Percentiles rank a stretch among this genome's conserved stretches.
These are phyloP conservation scores for Mycena maculata DNA, from an alignment of 768 basidiomycete species.

Conservation along the genomic window DNA sequence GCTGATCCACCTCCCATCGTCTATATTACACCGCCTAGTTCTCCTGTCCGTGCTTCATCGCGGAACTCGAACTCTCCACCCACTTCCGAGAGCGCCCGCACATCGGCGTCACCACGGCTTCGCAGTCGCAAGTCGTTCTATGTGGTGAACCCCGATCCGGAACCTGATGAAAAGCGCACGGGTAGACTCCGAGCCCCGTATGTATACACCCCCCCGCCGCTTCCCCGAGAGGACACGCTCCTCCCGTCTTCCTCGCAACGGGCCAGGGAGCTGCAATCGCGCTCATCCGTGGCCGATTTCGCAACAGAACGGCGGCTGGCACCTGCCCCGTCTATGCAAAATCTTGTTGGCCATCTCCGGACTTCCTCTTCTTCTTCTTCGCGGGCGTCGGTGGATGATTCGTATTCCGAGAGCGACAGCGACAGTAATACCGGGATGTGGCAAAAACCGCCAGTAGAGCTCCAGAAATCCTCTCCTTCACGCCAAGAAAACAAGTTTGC, in stretches of 20 bases:
- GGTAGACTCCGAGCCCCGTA: constrained; percentile 9
- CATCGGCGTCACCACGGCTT: constrained; percentile 21
- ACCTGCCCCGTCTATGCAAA: constrained; percentile 24
- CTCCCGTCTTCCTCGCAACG: constrained; percentile 8
- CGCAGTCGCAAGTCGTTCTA: constrained; percentile 42
- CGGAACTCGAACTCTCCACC: constrained; percentile 33
- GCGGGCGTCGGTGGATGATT: constrained; percentile 7
- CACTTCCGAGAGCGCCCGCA: constrained; percentile 36
- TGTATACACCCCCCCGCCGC: constrained; percentile 46
- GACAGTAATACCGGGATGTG: constrained; percentile 38
- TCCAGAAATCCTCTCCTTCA: constrained; percentile 24
- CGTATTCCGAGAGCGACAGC: constrained; percentile 33
- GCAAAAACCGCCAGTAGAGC: constrained; percentile 47
- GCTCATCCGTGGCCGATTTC: constrained; percentile 12
- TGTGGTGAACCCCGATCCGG: constrained; percentile 47
- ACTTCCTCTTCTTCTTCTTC: constrained; percentile 19
- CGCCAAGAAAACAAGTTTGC: constrained; percentile 15
- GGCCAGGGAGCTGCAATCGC: not conserved
- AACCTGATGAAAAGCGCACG: constrained; percentile 28
- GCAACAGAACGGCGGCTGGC: constrained; percentile 17
- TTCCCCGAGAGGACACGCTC: constrained; percentile 34
- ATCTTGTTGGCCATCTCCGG: constrained; percentile 14
- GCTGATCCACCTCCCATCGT: constrained; percentile 47
- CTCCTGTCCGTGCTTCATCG: constrained; percentile 37
- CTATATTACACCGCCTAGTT: constrained; percentile 44